A percentile compares a stretch with the other conserved stretches of the same genome.
Conservation (phyloP, 306 rosid genomes). For the Glycyrrhiza uralensis region DNA sequence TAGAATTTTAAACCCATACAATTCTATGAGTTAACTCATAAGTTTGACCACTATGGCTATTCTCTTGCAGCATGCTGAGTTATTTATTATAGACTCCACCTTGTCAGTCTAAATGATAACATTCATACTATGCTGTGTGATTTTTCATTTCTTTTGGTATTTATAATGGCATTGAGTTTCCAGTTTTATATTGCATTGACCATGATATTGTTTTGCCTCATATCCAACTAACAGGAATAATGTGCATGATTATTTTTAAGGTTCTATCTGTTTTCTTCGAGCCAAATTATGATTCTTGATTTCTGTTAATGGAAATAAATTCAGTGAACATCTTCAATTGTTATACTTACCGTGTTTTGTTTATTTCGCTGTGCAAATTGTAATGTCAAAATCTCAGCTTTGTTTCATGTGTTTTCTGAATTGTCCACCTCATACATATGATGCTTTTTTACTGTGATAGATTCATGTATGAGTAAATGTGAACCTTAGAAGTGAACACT, state of each 20-base stretch:
- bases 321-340: not conserved
- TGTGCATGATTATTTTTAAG: not conserved
- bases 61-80: not conserved
- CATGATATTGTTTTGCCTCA: not conserved
- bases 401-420: not conserved
- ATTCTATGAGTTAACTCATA: not conserved
- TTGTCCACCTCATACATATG: not conserved
- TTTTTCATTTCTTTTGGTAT: slow-evolving; percentile 18
- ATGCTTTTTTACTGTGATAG: slow-evolving; percentile 3
- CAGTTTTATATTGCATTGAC: not conserved
- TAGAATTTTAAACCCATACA: not conserved
- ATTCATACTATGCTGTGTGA: not conserved
- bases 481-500: too few species aligned
- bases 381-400: slow-evolving; percentile 1
- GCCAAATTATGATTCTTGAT: slow-evolving; percentile 3
- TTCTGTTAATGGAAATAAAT: slow-evolving; percentile 11
- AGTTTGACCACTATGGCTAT: not conserved
- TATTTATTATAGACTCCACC: slow-evolving; percentile 3
- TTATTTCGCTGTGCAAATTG: not conserved
- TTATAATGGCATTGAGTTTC: not conserved
- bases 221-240: not conserved
- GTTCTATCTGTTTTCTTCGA: not conserved
- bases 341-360: not conserved
- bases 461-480: not conserved
- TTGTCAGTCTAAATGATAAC: not conserved